Conservation (phyloP, 2,329 filamentous ascomycete genomes). For the Fusarium napiforme region DNA sequence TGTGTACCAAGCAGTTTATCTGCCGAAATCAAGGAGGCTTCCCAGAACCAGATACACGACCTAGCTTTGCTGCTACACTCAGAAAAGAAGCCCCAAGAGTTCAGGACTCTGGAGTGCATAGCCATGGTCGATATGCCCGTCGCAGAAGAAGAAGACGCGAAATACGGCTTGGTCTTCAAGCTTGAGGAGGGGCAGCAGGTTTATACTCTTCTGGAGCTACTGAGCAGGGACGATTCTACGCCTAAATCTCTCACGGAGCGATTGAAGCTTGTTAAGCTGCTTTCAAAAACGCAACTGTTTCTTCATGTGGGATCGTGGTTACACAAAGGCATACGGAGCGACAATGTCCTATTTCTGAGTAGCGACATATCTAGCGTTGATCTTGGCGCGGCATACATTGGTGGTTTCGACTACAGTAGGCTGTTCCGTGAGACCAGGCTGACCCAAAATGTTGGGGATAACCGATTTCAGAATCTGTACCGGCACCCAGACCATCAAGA, state of each 20-base stretch:
- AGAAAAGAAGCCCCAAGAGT: background rate
- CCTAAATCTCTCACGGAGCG: background rate
- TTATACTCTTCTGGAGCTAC: accelerated
- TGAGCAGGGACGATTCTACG: background rate
- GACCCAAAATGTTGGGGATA: background rate
- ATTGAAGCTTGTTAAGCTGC: background rate
- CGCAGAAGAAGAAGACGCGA: background rate
- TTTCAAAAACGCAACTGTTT: background rate
- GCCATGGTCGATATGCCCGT: background rate
- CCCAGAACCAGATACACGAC: background rate
- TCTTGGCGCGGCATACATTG: background rate
- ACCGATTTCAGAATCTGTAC: background rate
- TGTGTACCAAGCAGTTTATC: background rate
- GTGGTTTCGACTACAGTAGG: background rate
- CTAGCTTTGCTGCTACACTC: background rate
- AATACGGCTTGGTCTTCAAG: background rate
- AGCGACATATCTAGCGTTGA: background rate
- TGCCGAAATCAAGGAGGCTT: background rate
- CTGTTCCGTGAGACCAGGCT: background rate
- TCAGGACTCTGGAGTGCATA: background rate
- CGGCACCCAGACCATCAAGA: background rate
- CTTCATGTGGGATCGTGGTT: background rate
- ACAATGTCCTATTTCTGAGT: background rate
- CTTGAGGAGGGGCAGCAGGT: background rate
- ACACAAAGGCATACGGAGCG: background rate